Percentiles rank a stretch among this genome's conserved stretches.
These are phyloP conservation scores for Rusavskia elegans DNA, from an alignment of 495 filamentous ascomycete genomes.

Conservation along the genomic window DNA sequence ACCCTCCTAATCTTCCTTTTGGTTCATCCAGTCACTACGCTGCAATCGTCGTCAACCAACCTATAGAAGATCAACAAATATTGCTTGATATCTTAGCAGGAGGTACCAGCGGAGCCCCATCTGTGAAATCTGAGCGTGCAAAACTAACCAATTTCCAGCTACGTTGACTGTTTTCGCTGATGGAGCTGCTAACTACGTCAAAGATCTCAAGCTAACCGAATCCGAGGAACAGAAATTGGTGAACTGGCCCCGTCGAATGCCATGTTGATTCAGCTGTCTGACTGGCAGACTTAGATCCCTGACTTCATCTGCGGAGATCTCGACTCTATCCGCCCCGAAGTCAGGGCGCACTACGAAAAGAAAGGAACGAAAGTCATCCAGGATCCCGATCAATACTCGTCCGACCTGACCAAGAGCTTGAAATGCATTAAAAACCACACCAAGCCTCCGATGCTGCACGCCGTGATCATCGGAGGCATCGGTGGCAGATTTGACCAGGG, in stretches of 20 bases:
- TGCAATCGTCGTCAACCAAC: neutral
- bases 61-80: neutral
- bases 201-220: constrained; percentile 30
- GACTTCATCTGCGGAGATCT: constrained; percentile 71
- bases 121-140: no score
- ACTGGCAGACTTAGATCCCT: constrained; percentile 28
- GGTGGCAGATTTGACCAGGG: constrained; percentile 87
- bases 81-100: neutral
- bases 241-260: neutral
- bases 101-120: neutral
- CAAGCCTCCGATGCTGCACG: constrained; percentile 21
- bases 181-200: constrained; percentile 74
- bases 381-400: constrained; percentile 66
- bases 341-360: constrained; percentile 42
- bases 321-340: constrained; percentile 53
- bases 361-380: constrained; percentile 39
- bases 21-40: neutral
- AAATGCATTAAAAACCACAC: constrained; percentile 33
- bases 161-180: constrained; percentile 54
- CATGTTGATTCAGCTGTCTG: neutral
- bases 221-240: constrained; percentile 24
- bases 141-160: neutral
- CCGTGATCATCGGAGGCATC: constrained; percentile 67
- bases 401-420: constrained; percentile 66
- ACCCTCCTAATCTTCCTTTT: no score